Conservation (phyloP, 2,329 filamentous ascomycete genomes). For the Neoarthrinium moseri region DNA sequence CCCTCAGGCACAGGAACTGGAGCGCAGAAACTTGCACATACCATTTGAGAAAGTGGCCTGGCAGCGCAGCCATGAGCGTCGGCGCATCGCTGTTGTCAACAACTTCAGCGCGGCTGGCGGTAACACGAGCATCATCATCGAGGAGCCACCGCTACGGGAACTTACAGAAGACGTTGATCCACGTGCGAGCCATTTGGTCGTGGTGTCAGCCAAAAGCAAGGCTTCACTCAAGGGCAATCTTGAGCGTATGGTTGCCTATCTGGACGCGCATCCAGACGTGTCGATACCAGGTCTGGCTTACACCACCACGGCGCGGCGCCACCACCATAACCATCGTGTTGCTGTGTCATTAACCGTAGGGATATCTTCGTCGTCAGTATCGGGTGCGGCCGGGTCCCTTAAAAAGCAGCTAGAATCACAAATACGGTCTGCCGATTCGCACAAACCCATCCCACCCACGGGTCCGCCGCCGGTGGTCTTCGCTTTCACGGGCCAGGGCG, state of each 20-base stretch:
- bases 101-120: conserved; percentile 58
- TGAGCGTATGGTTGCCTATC: conserved; percentile 36
- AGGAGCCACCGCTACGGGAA: conserved; percentile 37
- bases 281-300: conserved; percentile 48
- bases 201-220: conserved; percentile 43
- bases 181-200: conserved; percentile 39
- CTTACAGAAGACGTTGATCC: conserved; percentile 29
- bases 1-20: conserved; percentile 38
- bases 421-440: conserved; percentile 12
- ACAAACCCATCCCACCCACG: conserved; percentile 19
- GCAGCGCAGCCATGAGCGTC: conserved; percentile 17
- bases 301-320: conserved; percentile 49
- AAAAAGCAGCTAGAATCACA: conserved; percentile 17
- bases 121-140: conserved; percentile 52
- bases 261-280: conserved; percentile 35
- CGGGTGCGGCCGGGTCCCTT: conserved; percentile 21
- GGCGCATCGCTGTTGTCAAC: conserved; percentile 36
- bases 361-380: too few species aligned
- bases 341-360: too few species aligned
- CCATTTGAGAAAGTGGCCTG: conserved; percentile 33
- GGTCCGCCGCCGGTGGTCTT: conserved; percentile 31
- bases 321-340: conserved; percentile 30
- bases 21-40: conserved; percentile 37
- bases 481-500: conserved; percentile 45
- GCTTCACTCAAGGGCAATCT: conserved; percentile 43